Conservation (phyloP, 768 basidiomycete genomes). For the Mycena filopes region DNA sequence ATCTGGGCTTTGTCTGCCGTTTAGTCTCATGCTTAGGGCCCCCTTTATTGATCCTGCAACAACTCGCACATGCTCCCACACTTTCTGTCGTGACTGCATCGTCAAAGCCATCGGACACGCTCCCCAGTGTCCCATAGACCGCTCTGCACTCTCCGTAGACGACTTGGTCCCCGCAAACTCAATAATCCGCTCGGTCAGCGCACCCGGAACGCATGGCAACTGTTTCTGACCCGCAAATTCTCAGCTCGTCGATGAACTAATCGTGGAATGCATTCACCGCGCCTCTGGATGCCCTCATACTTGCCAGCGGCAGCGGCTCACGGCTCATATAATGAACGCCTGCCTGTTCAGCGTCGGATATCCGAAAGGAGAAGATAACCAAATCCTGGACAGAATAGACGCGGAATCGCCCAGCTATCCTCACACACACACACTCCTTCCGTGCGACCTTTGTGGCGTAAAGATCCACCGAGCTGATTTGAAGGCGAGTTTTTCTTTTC, state of each 20-base stretch:
- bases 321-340: constrained; percentile 66
- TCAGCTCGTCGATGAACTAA: constrained; percentile 85
- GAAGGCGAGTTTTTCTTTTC: constrained; percentile 46
- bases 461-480: constrained; percentile 47
- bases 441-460: constrained; percentile 53
- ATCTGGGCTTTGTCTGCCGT: constrained; percentile 20
- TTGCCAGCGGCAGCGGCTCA: constrained; percentile 75
- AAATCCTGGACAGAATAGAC: constrained; percentile 58
- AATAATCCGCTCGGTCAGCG: constrained; percentile 78
- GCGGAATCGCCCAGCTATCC: constrained; percentile 50
- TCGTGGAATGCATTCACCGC: constrained; percentile 76
- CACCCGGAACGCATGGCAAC: neutral
- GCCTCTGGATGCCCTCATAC: constrained; percentile 68
- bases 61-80: constrained; percentile 81
- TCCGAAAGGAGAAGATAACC: constrained; percentile 56
- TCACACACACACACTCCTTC: constrained; percentile 45
- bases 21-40: constrained; percentile 48
- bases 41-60: constrained; percentile 84
- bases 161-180: constrained; percentile 77
- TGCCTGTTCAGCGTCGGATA: constrained; percentile 71
- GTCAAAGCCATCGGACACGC: constrained; percentile 72
- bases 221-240: constrained; percentile 18
- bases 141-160: constrained; percentile 67
- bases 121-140: constrained; percentile 86
- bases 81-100: constrained; percentile 89